Percentiles rank a stretch among this genome's conserved stretches.
phyloP scores from a whole-genome alignment of 164 flowering plant genomes.

The Amborella trichopoda region DNA sequence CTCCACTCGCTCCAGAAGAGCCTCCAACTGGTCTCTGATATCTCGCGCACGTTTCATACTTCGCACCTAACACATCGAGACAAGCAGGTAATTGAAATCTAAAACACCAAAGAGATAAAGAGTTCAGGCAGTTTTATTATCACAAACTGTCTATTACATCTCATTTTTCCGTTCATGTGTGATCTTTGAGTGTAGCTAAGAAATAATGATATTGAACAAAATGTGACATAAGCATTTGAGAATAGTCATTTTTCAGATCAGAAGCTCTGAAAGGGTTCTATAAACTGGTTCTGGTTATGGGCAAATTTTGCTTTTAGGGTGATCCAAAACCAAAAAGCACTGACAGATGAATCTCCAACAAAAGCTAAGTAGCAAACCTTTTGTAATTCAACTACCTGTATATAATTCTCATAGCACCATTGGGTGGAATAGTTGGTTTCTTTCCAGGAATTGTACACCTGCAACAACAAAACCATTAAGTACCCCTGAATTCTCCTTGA shows the following conservation, averaged over 20 bases:
- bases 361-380: neutral
- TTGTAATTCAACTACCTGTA: slow-evolving; percentile 40
- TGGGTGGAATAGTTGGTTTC: slow-evolving; percentile 90
- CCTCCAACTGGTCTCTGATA: slow-evolving; percentile 86
- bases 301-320: neutral
- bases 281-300: neutral
- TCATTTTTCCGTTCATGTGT: too few species aligned
- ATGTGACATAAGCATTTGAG: too few species aligned
- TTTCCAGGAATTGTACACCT: slow-evolving; percentile 88
- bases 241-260: too few species aligned
- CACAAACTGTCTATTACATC: too few species aligned
- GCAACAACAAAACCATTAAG: slow-evolving; percentile 2
- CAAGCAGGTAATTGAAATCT: neutral
- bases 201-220: too few species aligned
- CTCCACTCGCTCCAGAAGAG: slow-evolving; percentile 86
- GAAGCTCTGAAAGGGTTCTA: too few species aligned
- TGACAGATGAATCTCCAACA: neutral
- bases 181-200: too few species aligned
- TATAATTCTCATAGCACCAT: slow-evolving; percentile 96
- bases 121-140: too few species aligned
- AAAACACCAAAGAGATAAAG: neutral
- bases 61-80: slow-evolving; percentile 42
- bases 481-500: too few species aligned
- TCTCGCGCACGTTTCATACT: slow-evolving; percentile 98
- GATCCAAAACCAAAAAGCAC: neutral